A percentile compares a stretch with the other conserved stretches of the same genome.
Evolutionary conservation across 2,329 filamentous ascomycete species (phyloP).

Genomic region (Hypoxylon sp.): DNA sequence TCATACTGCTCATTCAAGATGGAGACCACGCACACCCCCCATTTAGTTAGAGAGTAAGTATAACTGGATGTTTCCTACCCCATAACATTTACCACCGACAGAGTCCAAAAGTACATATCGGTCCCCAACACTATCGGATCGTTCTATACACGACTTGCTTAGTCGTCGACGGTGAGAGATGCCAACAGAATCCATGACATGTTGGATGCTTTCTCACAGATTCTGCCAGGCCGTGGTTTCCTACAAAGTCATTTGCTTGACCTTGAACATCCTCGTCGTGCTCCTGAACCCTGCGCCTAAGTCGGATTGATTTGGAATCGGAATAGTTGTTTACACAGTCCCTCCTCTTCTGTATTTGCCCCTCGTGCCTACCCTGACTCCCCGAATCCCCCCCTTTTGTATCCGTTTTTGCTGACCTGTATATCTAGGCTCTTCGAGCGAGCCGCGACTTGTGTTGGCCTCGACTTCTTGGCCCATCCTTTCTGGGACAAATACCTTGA

Average conservation of each 20-base stretch:
- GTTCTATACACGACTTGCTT: slow-evolving; percentile 56
- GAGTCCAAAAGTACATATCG: slow-evolving; percentile 54
- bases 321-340: slow-evolving; percentile 67
- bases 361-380: slow-evolving; percentile 61
- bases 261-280: slow-evolving; percentile 61
- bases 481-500: slow-evolving; percentile 99
- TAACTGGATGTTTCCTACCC: slow-evolving; percentile 75
- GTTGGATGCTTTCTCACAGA: slow-evolving; percentile 76
- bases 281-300: slow-evolving; percentile 53
- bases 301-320: slow-evolving; percentile 61
- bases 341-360: slow-evolving; percentile 74
- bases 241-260: slow-evolving; percentile 57
- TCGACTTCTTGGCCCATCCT: slow-evolving; percentile 93
- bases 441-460: slow-evolving; percentile 84
- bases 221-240: slow-evolving; percentile 72
- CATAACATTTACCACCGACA: slow-evolving; percentile 68
- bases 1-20: slow-evolving; percentile 99
- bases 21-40: slow-evolving; percentile 94
- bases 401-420: slow-evolving; percentile 52
- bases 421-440: slow-evolving; percentile 88
- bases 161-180: slow-evolving; percentile 77
- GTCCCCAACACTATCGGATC: slow-evolving; percentile 50
- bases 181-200: slow-evolving; percentile 70
- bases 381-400: slow-evolving; percentile 45
- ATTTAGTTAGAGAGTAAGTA: slow-evolving; percentile 99